phyloP scores from a whole-genome alignment of 139 green algal species.

The Ettlia oleoabundans region DNA sequence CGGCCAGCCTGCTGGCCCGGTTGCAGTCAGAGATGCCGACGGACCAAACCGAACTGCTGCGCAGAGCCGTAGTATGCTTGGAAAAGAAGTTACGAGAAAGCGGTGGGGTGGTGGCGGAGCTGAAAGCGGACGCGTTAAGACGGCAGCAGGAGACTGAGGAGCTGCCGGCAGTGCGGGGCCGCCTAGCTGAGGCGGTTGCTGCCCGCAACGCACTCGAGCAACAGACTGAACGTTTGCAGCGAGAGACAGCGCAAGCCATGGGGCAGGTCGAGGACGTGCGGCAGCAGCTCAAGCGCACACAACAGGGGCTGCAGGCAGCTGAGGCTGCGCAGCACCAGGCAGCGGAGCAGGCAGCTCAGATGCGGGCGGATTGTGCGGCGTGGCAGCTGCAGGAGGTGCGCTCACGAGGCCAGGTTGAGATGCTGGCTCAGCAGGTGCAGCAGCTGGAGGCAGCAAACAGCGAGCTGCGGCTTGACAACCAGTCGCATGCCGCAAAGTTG shows the following conservation, averaged over 20 bases:
- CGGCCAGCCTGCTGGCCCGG: too few species aligned
- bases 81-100: conserved; percentile 30
- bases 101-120: background rate
- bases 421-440: conserved; percentile 18
- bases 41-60: background rate
- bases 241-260: background rate
- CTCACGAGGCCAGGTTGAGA: background rate
- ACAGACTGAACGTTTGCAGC: background rate
- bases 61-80: conserved; percentile 14
- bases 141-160: background rate
- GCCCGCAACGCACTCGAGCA: background rate
- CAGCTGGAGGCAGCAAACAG: conserved; percentile 26
- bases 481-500: background rate
- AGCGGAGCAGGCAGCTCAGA: background rate
- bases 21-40: background rate
- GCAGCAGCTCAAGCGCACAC: background rate
- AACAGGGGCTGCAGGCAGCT: background rate
- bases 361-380: background rate
- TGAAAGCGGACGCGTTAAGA: background rate
- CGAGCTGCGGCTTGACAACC: conserved; percentile 13
- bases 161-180: background rate
- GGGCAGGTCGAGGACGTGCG: background rate
- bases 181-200: background rate
- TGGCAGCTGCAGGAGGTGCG: background rate
- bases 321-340: background rate